These are phyloP conservation scores for Salisapilia sapeloensis DNA, from an alignment of 352 stramenopile genomes.

Conservation along the genomic window DNA sequence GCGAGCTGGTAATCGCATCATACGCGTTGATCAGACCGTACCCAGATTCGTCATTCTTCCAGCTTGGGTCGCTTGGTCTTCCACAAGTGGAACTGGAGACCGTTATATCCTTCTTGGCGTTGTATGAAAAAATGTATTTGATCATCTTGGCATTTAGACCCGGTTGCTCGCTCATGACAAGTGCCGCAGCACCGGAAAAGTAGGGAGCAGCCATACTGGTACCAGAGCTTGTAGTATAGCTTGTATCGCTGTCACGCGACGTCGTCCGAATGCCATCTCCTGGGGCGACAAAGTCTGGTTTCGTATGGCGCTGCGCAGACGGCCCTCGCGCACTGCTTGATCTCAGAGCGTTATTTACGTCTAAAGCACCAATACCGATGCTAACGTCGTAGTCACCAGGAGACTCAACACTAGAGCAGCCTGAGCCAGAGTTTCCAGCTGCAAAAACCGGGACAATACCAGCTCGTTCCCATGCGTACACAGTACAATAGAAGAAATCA, in stretches of 20 bases:
- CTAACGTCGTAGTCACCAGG: conserved; percentile 13
- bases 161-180: conserved; percentile 10
- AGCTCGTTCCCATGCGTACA: conserved; percentile 5
- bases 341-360: conserved; percentile 4
- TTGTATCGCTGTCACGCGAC: conserved; percentile 1
- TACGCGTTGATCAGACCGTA: too few relatives aligned
- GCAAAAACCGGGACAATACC: conserved; percentile 11
- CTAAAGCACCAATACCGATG: conserved; percentile 15
- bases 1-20: too few relatives aligned
- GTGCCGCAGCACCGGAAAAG: conserved; percentile 6
- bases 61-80: conserved; percentile 4
- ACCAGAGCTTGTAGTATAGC: conserved; percentile 4
- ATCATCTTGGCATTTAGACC: conserved; percentile 4
- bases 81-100: conserved; percentile 6
- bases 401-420: conserved; percentile 7
- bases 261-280: conserved; percentile 4
- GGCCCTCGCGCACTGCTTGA: conserved; percentile 13
- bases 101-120: conserved; percentile 3
- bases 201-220: conserved; percentile 10
- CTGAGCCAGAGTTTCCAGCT: conserved; percentile 8
- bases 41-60: conserved; percentile 10
- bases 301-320: conserved; percentile 3
- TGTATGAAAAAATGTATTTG: conserved; percentile 1
- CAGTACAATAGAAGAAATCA: conserved; percentile 3
- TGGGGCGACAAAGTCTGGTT: conserved; percentile 12